These are phyloP conservation scores for Centaurea solstitialis DNA, from an alignment of 129 eudicot species.

Conservation along the genomic window DNA sequence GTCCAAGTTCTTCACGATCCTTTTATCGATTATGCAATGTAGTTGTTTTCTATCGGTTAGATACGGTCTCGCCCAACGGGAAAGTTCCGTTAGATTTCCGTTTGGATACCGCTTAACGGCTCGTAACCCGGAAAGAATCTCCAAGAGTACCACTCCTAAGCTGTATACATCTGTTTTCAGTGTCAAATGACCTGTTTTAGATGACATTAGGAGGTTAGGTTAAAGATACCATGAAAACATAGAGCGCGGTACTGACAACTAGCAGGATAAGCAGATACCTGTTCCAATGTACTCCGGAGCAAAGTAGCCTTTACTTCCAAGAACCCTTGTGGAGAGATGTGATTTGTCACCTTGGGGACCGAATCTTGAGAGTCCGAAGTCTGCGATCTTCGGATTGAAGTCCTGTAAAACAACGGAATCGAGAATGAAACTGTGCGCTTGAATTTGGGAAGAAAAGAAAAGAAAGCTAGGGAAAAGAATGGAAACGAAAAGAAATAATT, in stretches of 20 bases:
- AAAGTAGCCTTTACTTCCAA: constrained; percentile 50
- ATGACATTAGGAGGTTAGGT: not conserved
- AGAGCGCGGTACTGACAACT: not conserved
- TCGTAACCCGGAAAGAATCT: constrained; percentile 43
- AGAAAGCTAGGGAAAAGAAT: not conserved
- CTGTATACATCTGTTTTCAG: constrained; percentile 49
- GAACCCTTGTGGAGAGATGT: constrained; percentile 41
- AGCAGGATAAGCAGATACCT: constrained; percentile 11
- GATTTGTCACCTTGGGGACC: constrained; percentile 49
- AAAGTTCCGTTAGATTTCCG: constrained; percentile 34
- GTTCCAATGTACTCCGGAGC: constrained; percentile 56
- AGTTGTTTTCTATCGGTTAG: constrained; percentile 23
- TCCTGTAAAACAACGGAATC: constrained; percentile 25
- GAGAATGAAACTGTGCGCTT: not conserved
- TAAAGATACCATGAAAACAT: not conserved
- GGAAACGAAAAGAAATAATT: not conserved
- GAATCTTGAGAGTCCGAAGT: constrained; percentile 48
- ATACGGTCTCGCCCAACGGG: constrained; percentile 46
- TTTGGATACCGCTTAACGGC: constrained; percentile 38
- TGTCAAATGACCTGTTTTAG: constrained; percentile 48
- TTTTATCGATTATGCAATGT: constrained; percentile 37
- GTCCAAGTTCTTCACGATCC: constrained; percentile 21
- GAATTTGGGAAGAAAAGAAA: not conserved
- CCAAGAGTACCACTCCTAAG: constrained; percentile 50
- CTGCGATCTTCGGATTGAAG: constrained; percentile 49